phyloP scores from a whole-genome alignment of 2,329 filamentous ascomycete genomes.

The Colletotrichum costaricense region DNA sequence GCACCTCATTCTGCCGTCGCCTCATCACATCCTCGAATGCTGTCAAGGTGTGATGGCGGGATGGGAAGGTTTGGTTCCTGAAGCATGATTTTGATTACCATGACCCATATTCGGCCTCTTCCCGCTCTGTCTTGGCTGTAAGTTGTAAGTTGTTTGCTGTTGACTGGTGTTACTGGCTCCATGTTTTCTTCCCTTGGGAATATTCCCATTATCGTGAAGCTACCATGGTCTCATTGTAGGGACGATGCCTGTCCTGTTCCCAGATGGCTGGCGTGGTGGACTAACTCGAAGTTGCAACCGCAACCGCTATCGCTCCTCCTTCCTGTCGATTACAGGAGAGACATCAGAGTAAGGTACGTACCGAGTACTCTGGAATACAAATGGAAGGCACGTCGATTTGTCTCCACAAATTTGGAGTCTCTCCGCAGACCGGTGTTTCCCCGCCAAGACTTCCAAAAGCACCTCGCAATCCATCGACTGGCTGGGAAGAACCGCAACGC shows the following conservation, averaged over 20 bases:
- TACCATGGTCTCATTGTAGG: neutral
- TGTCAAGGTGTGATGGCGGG: slow-evolving; percentile 8
- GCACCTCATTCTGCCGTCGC: slow-evolving; percentile 6
- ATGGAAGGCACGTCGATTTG: neutral
- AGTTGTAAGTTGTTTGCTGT: neutral
- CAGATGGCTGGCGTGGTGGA: slow-evolving; percentile 16
- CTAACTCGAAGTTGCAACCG: slow-evolving; percentile 11
- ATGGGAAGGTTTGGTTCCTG: neutral
- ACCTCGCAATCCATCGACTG: slow-evolving; percentile 19
- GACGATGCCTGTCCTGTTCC: slow-evolving; percentile 7
- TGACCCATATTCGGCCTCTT: neutral
- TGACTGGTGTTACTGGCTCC: neutral
- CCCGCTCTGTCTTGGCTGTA: neutral
- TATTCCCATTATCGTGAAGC: neutral
- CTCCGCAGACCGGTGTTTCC: slow-evolving; percentile 19
- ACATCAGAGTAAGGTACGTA: slow-evolving; percentile 1
- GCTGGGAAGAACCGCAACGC: slow-evolving; percentile 9
- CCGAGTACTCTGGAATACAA: slow-evolving; percentile 11
- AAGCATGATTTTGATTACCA: neutral
- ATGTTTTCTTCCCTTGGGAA: neutral
- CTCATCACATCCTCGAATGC: slow-evolving; percentile 16
- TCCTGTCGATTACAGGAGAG: neutral
- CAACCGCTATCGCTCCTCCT: neutral
- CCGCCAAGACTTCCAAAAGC: slow-evolving; percentile 24
- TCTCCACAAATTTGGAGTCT: slow-evolving; percentile 6